Conservation (phyloP, 768 basidiomycete genomes). For the Auriculariales sp. region DNA sequence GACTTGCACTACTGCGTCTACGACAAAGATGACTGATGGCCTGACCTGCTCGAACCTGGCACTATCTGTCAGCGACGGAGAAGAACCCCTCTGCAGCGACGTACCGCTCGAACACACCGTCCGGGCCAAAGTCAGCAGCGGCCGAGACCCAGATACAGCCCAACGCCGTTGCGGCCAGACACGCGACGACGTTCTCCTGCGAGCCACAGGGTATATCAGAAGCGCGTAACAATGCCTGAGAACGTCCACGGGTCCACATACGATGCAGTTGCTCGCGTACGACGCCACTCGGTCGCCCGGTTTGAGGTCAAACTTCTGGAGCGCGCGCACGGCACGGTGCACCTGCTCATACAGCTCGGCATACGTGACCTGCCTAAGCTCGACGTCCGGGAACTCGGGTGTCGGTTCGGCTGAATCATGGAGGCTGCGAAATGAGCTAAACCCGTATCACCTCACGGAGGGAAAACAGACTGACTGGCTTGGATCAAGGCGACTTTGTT, state of each 20-base stretch:
- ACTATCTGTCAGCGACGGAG: constrained; percentile 1
- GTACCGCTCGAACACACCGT: constrained; percentile 61
- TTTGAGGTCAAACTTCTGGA: constrained; percentile 34
- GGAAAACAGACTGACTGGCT: constrained; percentile 47
- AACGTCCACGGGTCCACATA: constrained; percentile 21
- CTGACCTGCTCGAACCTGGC: constrained; percentile 63
- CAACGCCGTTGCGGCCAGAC: constrained; percentile 52
- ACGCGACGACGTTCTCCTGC: constrained; percentile 55
- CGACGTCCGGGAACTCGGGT: constrained; percentile 27
- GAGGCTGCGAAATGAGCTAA: neutral
- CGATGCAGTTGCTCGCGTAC: constrained; percentile 68
- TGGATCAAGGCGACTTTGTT: constrained; percentile 54
- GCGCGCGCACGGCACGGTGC: constrained; percentile 39
- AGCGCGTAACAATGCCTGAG: neutral
- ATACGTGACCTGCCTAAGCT: constrained; percentile 35
- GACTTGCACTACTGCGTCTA: constrained; percentile 54
- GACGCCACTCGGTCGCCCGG: constrained; percentile 63
- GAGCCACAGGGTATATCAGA: neutral
- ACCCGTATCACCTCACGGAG: too few species aligned
- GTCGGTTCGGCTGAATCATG: constrained; percentile 43
- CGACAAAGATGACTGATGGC: constrained; percentile 56
- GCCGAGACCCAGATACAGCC: constrained; percentile 74
- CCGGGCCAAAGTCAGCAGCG: constrained; percentile 69
- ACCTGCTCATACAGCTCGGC: constrained; percentile 42
- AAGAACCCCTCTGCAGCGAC: constrained; percentile 7